These are phyloP conservation scores for Wickerhamomyces sp. DNA, from an alignment of 1,139 yeast species.

Conservation along the genomic window DNA sequence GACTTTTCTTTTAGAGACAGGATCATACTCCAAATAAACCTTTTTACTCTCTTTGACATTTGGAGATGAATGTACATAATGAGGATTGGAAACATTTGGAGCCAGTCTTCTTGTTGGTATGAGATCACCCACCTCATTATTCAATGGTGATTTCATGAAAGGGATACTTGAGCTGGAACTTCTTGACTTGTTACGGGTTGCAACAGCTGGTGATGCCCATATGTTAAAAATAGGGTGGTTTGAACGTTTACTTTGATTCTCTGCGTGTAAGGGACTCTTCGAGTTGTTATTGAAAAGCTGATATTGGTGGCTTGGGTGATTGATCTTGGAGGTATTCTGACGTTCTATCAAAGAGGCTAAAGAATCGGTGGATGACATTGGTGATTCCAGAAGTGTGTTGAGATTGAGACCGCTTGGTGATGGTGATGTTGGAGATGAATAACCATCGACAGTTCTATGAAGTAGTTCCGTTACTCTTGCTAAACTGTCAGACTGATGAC, in stretches of 20 bases:
- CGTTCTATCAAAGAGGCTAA: slow-evolving; percentile 32
- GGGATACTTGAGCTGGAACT: slow-evolving; percentile 8
- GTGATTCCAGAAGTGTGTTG: slow-evolving; percentile 10
- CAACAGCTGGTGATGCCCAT: slow-evolving; percentile 1
- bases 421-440: slow-evolving; percentile 15
- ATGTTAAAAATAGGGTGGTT: slow-evolving; percentile 13
- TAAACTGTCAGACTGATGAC: slow-evolving; percentile 6
- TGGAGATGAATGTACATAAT: slow-evolving; percentile 24
- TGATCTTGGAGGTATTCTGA: slow-evolving; percentile 33
- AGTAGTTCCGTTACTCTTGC: slow-evolving; percentile 16
- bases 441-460: slow-evolving; percentile 10
- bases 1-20: slow-evolving; percentile 75
- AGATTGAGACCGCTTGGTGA: slow-evolving; percentile 3
- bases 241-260: slow-evolving; percentile 11
- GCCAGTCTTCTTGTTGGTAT: slow-evolving; percentile 14
- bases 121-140: slow-evolving; percentile 1
- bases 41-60: slow-evolving; percentile 79
- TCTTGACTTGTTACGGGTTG: not conserved
- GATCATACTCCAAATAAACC: slow-evolving; percentile 84
- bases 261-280: not conserved
- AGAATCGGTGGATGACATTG: slow-evolving; percentile 35
- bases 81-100: slow-evolving; percentile 19
- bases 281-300: slow-evolving; percentile 22
- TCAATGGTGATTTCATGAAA: slow-evolving; percentile 13
- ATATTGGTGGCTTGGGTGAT: slow-evolving; percentile 35